Base-by-base conservation (phyloP, 192 early-diverging fungal species). In the Pilaira anomala region DNA sequence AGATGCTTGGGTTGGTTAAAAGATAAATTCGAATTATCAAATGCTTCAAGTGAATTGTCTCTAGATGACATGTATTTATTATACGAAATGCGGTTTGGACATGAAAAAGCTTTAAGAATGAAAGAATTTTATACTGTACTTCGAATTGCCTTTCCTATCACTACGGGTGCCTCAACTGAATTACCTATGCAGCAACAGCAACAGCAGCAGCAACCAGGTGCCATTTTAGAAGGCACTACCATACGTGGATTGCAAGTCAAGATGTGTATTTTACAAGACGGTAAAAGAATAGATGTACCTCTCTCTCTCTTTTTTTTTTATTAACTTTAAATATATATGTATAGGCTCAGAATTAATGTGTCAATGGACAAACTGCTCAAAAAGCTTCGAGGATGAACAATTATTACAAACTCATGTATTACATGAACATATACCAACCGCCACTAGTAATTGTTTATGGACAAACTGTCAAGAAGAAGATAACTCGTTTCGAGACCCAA, bases 1-100 rank as follows among this genome's bases (percentile, higher is more conserved):
- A 73, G 83, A 9, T 78, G 78, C 36, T 54, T 83, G 22, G 81
- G 79, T 30, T 85, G 83, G 83, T 59, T 83, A 14, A 79, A 83
- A 29, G 75, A 79, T 36, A 79, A 78, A 33, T 83, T 83, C 60
- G 76, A 83, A 50, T 57, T 71, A 5, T 69, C 68, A 2, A 25
- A 66, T 0, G 60, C 75, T 2, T 24, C 56, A 40, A 70, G 56
- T 40, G 72, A 71, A 4, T 60, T 76, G 9, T 71, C 76, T 19
- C 24, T 76, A 48, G 61, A 68, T 9, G 80, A 83, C 40, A 66
- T 83, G 19, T 83, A 78, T 54, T 68, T 76, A 59, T 50, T 79
- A 5, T 83, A 83, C 29, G 72, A 79, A 59, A 76, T 76, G 36
- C 72, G 76, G 16, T 83, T 80, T 61, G 64, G 66, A 2, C 62